Percentiles rank a stretch among this genome's conserved stretches.
phyloP scores from a whole-genome alignment of 1,284 basidiomycete genomes.

The Moesziomyces globuligerus region DNA sequence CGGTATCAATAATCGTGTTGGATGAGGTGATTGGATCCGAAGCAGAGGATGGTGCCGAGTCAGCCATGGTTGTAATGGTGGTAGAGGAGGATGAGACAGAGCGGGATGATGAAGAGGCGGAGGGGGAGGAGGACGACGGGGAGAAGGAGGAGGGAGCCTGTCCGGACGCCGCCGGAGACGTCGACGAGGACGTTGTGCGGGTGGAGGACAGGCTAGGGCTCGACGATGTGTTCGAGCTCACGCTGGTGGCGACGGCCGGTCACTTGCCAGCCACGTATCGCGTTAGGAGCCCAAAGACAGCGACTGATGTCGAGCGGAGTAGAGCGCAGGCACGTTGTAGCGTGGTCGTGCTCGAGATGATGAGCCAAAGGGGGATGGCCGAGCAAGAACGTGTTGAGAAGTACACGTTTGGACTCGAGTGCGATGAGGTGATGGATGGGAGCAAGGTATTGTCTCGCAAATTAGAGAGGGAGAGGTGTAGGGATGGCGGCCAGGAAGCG shows the following conservation, averaged over 20 bases:
- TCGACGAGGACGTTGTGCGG: constrained; percentile 12
- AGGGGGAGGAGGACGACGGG: constrained; percentile 3
- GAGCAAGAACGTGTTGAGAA: no score
- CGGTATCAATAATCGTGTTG: constrained; percentile 2
- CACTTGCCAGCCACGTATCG: constrained; percentile 11
- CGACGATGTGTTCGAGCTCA: constrained; percentile 29
- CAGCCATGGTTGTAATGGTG: constrained; percentile 34
- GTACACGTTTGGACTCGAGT: no score
- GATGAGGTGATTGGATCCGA: constrained; percentile 7
- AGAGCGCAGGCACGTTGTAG: no score
- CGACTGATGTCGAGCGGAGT: no score
- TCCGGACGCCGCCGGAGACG: constrained; percentile 16
- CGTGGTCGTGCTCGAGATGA: not conserved
- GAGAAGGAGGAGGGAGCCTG: constrained; percentile 25
- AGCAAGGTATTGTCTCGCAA: no score
- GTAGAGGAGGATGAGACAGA: constrained; percentile 1
- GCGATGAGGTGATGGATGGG: no score
- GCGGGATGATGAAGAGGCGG: constrained; percentile 3
- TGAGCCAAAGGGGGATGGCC: not conserved
- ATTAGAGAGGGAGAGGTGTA: not conserved
- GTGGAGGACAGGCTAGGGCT: constrained; percentile 31
- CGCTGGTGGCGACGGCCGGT: constrained; percentile 17
- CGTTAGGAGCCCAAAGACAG: no score
- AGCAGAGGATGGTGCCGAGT: constrained; percentile 18
- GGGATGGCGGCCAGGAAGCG: not conserved